phyloP scores from a whole-genome alignment of 139 green algal species.

The Yamagishiella unicocca region DNA sequence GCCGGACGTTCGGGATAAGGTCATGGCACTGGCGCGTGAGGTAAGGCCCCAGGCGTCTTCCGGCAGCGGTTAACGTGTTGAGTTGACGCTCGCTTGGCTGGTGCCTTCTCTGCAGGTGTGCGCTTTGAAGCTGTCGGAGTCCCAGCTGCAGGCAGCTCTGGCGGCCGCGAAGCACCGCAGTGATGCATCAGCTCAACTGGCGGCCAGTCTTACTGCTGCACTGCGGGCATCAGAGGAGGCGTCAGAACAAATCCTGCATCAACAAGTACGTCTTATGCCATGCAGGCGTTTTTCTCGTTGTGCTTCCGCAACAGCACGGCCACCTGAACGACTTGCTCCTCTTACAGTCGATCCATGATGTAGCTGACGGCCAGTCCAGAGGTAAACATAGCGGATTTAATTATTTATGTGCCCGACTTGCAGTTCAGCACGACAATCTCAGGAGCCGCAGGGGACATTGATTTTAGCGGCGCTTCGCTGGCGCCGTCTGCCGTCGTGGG shows the following conservation, averaged over 20 bases:
- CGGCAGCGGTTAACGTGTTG: no score
- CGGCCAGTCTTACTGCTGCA: background rate
- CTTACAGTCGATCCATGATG: no score
- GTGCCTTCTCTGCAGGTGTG: constrained; percentile 59
- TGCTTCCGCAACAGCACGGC: no score
- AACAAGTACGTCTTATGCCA: no score
- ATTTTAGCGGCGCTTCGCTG: no score
- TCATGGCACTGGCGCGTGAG: constrained; percentile 68
- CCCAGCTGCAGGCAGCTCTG: constrained; percentile 59
- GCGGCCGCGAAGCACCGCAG: constrained; percentile 58
- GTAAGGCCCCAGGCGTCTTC: constrained; percentile 50
- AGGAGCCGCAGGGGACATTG: no score
- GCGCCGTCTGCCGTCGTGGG: background rate
- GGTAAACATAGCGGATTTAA: no score
- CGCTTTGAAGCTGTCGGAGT: constrained; percentile 71
- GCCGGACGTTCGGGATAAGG: constrained; percentile 51
- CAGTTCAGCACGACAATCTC: no score
- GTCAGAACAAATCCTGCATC: background rate
- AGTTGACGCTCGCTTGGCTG: background rate
- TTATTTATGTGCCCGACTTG: no score
- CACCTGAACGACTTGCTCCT: no score
- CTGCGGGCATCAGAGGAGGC: background rate
- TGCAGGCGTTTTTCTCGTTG: no score
- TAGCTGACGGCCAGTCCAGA: no score
- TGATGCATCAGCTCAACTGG: constrained; percentile 54